Base-by-base conservation (phyloP, 768 basidiomycete genomes). In the Tylopilus balloui region DNA sequence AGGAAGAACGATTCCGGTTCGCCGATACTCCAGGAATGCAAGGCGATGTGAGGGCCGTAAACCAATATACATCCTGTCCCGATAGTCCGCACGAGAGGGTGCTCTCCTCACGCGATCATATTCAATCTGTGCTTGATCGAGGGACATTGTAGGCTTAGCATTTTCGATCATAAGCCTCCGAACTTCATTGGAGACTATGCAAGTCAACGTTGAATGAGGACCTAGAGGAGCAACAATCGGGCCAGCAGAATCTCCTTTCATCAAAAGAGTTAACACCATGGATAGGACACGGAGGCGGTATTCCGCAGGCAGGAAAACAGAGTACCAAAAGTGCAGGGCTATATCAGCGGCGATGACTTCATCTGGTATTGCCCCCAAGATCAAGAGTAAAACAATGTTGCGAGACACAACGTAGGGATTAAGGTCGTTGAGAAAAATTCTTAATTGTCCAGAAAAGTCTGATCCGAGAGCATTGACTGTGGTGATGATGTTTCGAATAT, bases 271-370 rank as follows among this genome's bases (percentile, higher is more conserved):
- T 2, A 64, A 41, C 23, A 69, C 53, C 38, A 59, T 50, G 3
- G 47, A 20, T 4, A 64, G 38, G 17, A 66, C 47, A 17, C 50
- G 49, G 4, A 63, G 7, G 12, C 55, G 55, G 50, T 75, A 70
- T 36, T 64, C 61, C 32, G 44, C 46, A 7, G 74, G 74, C 35
- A 77, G 42, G 48, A 71, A 72, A 7, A 65, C 65, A 2, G 77
- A 78, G 45, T 76, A 76, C 73, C 74, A 77, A 44, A 75, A 71
- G 49, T 78, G 77, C 19, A 77, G 64, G 6, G 74, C 76, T 4
- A 69, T 56, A 32, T 78, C 78, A 8, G 69, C 76, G 1, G 72
- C 72, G 17, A 67, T 19, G 6, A 11, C 42, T 47, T 59, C 48
- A 45, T 75, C 66, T 2, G 62, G 41, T 34, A 70, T 53, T 17